Evolutionary conservation across 2,329 filamentous ascomycete genomes (phyloP).

Genomic region (Cladophialophora exuberans): DNA sequence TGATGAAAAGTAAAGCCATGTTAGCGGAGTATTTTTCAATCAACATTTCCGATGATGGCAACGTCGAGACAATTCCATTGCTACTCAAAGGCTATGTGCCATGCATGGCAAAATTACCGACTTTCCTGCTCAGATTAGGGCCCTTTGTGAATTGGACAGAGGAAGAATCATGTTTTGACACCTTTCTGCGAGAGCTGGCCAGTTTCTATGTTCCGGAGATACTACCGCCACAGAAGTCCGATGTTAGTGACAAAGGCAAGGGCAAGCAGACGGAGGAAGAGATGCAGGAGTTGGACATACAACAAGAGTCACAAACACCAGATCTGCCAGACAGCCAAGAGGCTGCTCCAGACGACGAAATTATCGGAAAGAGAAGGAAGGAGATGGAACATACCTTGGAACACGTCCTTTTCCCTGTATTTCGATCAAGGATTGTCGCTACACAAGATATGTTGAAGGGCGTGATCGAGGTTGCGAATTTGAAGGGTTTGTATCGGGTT

Average conservation of each 20-base stretch:
- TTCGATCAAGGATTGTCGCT: conserved; percentile 79
- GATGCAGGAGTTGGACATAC: neutral
- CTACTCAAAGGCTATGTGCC: conserved; percentile 89
- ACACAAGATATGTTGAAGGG: conserved; percentile 76
- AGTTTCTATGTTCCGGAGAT: conserved; percentile 89
- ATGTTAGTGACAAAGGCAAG: conserved; percentile 21
- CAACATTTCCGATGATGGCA: conserved; percentile 75
- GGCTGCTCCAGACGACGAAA: neutral
- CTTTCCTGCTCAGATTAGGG: conserved; percentile 84
- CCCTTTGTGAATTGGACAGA: conserved; percentile 85
- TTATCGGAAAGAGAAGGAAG: conserved; percentile 53
- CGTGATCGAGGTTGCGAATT: conserved; percentile 83
- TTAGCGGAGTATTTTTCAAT: conserved; percentile 90
- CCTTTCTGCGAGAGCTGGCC: conserved; percentile 83
- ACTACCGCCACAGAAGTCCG: conserved; percentile 60
- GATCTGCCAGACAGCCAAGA: conserved; percentile 39
- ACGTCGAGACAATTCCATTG: conserved; percentile 78
- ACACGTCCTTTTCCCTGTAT: conserved; percentile 85
- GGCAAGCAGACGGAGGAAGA: conserved; percentile 8
- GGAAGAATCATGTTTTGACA: conserved; percentile 83
- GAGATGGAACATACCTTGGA: conserved; percentile 79
- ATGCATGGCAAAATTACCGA: conserved; percentile 80
- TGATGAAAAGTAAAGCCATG: conserved; percentile 81
- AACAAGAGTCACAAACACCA: conserved; percentile 27
- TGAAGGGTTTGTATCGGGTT: conserved; percentile 90